These are phyloP conservation scores for Leptographium procerum DNA, from an alignment of 2,329 filamentous ascomycete species.

Conservation along the genomic window DNA sequence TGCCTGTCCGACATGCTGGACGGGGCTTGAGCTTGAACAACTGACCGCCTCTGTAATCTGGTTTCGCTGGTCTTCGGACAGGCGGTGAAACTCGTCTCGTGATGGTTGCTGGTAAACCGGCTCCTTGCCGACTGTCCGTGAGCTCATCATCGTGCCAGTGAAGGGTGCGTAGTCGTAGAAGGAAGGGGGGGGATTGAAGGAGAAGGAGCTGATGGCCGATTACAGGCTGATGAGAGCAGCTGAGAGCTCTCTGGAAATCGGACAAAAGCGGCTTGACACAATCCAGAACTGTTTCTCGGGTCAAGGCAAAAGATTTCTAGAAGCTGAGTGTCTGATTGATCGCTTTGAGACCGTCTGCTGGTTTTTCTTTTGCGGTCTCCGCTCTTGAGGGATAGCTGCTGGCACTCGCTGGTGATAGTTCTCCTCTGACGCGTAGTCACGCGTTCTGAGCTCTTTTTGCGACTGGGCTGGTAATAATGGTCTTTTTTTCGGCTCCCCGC, in stretches of 20 bases:
- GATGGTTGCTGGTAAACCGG: constrained; percentile 18
- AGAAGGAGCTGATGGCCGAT: neutral
- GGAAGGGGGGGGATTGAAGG: neutral
- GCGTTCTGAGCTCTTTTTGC: neutral
- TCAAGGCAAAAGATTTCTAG: neutral
- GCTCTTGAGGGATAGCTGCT: neutral
- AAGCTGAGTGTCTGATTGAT: neutral
- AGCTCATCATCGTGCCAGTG: constrained; percentile 13
- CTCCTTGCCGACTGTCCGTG: constrained; percentile 13
- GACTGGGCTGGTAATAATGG: neutral
- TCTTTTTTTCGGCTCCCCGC: neutral
- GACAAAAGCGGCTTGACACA: neutral
- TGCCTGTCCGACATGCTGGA: neutral
- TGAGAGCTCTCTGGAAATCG: neutral
- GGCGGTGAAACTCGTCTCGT: constrained; percentile 23
- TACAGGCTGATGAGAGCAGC: neutral
- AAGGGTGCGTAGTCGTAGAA: neutral
- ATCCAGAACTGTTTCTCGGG: neutral
- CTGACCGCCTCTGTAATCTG: constrained; percentile 83
- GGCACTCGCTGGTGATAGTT: neutral
- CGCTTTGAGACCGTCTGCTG: neutral
- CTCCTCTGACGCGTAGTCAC: neutral
- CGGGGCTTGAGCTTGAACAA: neutral
- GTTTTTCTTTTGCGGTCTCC: neutral
- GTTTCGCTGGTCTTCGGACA: constrained; percentile 82